phyloP scores from a whole-genome alignment of 371 early-diverging fungal genomes.

The Circinella minor region DNA sequence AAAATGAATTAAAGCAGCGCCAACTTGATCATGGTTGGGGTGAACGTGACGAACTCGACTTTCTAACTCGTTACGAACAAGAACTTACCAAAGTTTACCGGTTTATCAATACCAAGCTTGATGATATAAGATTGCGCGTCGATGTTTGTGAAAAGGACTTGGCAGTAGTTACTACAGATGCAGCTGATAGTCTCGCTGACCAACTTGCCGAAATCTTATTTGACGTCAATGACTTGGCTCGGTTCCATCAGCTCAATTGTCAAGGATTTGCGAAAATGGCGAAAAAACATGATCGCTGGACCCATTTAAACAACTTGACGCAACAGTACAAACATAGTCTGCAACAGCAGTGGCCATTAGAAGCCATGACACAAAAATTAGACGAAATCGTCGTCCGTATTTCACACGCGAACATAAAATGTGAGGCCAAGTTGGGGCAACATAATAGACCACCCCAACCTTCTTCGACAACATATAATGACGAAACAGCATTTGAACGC shows the following conservation, averaged over 20 bases:
- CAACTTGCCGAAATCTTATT: conserved; percentile 75
- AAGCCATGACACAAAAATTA: conserved; percentile 70
- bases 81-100: conserved; percentile 86
- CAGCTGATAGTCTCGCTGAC: conserved; percentile 64
- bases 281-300: conserved; percentile 97
- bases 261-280: conserved; percentile 95
- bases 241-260: conserved; percentile 92
- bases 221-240: conserved; percentile 88
- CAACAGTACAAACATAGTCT: conserved; percentile 71
- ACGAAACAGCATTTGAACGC: conserved; percentile 47
- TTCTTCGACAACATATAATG: conserved; percentile 13
- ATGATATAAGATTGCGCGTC: conserved; percentile 73
- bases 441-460: not conserved
- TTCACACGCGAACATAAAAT: conserved; percentile 38
- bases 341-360: conserved; percentile 75
- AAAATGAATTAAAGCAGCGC: conserved; percentile 38
- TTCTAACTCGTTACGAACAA: conserved; percentile 70
- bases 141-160: conserved; percentile 65
- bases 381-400: conserved; percentile 88
- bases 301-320: conserved; percentile 68
- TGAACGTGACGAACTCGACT: conserved; percentile 73
- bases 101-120: conserved; percentile 77
- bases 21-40: conserved; percentile 53
- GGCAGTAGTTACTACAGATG: conserved; percentile 31
- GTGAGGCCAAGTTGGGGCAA: conserved; percentile 2